Percentiles rank a stretch among this genome's conserved stretches.
Evolutionary conservation across 371 early-diverging fungal species (phyloP).

Genomic region (Apophysomyces ossiformis): DNA sequence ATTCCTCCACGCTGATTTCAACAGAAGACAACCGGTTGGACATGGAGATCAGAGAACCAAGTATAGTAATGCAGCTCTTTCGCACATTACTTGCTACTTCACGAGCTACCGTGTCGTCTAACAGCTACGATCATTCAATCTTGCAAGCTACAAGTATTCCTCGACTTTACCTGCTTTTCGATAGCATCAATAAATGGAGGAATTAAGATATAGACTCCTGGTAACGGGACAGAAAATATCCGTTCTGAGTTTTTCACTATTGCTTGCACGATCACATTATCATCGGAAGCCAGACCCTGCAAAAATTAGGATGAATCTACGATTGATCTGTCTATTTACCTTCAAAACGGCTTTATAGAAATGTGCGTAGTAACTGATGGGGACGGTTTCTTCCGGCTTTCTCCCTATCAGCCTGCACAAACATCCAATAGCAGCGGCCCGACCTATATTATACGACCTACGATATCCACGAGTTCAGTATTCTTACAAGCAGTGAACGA

Average conservation of each 20-base stretch:
- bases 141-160: background rate
- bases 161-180: conserved; percentile 51
- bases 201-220: conserved; percentile 71
- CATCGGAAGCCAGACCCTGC: conserved; percentile 63
- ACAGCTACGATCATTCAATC: conserved; percentile 22
- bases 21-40: conserved; percentile 43
- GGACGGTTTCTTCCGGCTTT: conserved; percentile 65
- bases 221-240: conserved; percentile 67
- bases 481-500: background rate
- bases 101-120: conserved; percentile 26
- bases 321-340: conserved; percentile 30
- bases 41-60: conserved; percentile 46
- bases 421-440: conserved; percentile 66
- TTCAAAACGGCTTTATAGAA: conserved; percentile 71
- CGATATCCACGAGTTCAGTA: background rate
- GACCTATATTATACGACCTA: conserved; percentile 61
- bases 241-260: conserved; percentile 69
- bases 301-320: background rate
- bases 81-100: conserved; percentile 30
- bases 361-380: conserved; percentile 60
- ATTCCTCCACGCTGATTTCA: conserved; percentile 26
- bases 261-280: conserved; percentile 58
- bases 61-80: conserved; percentile 48
- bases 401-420: conserved; percentile 79
- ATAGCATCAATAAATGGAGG: conserved; percentile 67